Base-by-base conservation (phyloP, 495 filamentous ascomycete genomes). In the Hypoxylon fragiforme region DNA sequence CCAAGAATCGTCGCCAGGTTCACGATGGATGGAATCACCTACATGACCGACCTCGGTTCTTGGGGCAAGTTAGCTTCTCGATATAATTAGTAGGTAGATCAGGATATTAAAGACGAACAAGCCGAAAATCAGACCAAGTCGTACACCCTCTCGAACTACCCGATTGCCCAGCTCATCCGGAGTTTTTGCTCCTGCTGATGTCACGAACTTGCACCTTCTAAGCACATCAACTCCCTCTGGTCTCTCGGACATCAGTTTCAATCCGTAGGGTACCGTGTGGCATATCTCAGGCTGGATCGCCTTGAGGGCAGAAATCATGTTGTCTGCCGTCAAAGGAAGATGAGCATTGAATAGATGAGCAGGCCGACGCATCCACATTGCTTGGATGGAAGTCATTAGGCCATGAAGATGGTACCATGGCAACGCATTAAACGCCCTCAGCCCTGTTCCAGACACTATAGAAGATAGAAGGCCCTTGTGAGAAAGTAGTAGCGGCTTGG, bases 81-180 rank as follows among this genome's bases (percentile, higher is more conserved):
- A 34, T 12, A n/a, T 8, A 2, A 35, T n/a, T 13, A n/a, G 1
- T 40, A 19, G 20, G 11, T 14, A 46, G 7, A 14, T 34, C 24
- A 7, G 32, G 8, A 1, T 18, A 12, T 7, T 3, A 13, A 7
- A n/a, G 35, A 71, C 77, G 66, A 53, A 83, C 77, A 77, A 63
- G 46, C 82, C 82, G 57, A 81, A 79, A 3, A 74, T 71, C 6
- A 73, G 73, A 7, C 74, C 71, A 22, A 85, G 70, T 7, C 68
- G 70, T 1, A 85, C 72, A 6, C 76, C 74, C 21, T 73, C 71
- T 1, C 63, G 51, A 13, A 82, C 72, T 1, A 85, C 60, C 18
- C 65, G 62, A 63, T 84, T 72, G 0, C 82, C 82, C n/a, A 85
- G 65, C 31, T 81, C 80, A 47, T 85, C 80, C 0, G 82, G 81